Base-by-base conservation (phyloP, 805 yeast species). In the Tetrapisispora arboricola region DNA sequence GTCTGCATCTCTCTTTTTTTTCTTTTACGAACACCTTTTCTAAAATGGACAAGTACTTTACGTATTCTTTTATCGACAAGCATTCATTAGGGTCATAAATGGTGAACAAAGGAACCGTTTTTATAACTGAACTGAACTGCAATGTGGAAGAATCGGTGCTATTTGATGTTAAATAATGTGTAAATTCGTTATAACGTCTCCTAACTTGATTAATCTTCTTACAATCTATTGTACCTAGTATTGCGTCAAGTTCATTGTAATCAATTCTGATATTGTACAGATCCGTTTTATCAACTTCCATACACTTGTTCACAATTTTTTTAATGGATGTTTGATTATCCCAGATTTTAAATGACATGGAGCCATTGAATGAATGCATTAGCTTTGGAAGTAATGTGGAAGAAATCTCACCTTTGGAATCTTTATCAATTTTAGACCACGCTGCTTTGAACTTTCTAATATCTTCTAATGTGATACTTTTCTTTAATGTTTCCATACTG, bases 361-460 rank as follows among this genome's bases (percentile, higher is more conserved):
- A 10, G 6, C 40, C 40, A 10, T 29, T n/a, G 13, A 37, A 37
- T 4, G 40, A 37, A 37, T 37, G 34, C 40, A 37, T 15, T 10
- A 37, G 22, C 17, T 16, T 22, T 4, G 40, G 28, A 5, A 37
- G 3, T 9, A 12, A 13, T 2, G n/a, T 12, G 4, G 16, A 21
- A n/a, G 16, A 8, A 7, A 37, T 30, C 4, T 21, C 10, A 9
- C 40, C 34, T 11, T 3, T 17, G 2, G 28, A 25, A 22, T 15
- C 13, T 2, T 4, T 12, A 37, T 37, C 40, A 37, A 29, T 15
- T 16, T 22, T 15, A n/a, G 12, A 5, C 40, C 40, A 37, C 2
- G 22, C 34, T 3, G 6, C 16, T 30, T 11, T 21, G 30, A 37
- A 37, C 12, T 37, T 21, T 12, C 20, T 15, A 2, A 30, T 37